phyloP scores from a whole-genome alignment of 306 rosid genomes.

The Sindora glabra region DNA sequence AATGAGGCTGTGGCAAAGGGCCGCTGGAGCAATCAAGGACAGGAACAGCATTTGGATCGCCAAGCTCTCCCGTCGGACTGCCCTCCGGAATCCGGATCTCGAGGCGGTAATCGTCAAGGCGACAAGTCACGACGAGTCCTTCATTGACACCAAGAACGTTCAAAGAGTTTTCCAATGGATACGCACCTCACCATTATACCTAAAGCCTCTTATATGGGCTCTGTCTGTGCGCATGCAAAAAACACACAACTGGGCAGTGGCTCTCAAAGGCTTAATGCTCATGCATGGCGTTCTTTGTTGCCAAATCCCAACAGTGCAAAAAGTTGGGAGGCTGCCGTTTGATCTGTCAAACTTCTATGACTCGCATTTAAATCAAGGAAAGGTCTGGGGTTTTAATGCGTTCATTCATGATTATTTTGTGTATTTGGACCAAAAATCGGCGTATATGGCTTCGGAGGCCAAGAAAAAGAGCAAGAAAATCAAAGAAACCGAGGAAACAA shows the following conservation, averaged over 20 bases:
- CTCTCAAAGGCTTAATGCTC: slow-evolving; percentile 81
- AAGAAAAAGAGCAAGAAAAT: background rate
- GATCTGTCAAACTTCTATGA: slow-evolving; percentile 59
- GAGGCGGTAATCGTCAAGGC: slow-evolving; percentile 64
- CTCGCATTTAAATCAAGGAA: background rate
- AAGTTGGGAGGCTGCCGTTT: slow-evolving; percentile 61
- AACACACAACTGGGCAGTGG: slow-evolving; percentile 67
- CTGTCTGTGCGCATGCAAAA: slow-evolving; percentile 51
- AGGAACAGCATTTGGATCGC: slow-evolving; percentile 61
- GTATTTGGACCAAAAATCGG: slow-evolving; percentile 45
- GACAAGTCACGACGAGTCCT: slow-evolving; percentile 64
- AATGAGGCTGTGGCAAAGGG: slow-evolving; percentile 68
- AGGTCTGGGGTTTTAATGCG: slow-evolving; percentile 29
- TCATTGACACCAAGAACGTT: slow-evolving; percentile 49
- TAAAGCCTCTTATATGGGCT: slow-evolving; percentile 44
- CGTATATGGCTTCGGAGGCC: slow-evolving; percentile 12
- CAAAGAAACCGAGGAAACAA: background rate
- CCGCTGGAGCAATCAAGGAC: slow-evolving; percentile 66
- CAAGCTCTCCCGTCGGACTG: slow-evolving; percentile 27
- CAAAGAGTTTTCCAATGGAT: slow-evolving; percentile 68
- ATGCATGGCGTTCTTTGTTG: slow-evolving; percentile 67
- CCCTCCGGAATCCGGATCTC: slow-evolving; percentile 49
- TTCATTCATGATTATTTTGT: slow-evolving; percentile 53
- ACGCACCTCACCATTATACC: slow-evolving; percentile 46
- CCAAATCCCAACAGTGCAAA: slow-evolving; percentile 32